phyloP scores from a whole-genome alignment of 306 rosid species.

The Arachis stenosperma region DNA sequence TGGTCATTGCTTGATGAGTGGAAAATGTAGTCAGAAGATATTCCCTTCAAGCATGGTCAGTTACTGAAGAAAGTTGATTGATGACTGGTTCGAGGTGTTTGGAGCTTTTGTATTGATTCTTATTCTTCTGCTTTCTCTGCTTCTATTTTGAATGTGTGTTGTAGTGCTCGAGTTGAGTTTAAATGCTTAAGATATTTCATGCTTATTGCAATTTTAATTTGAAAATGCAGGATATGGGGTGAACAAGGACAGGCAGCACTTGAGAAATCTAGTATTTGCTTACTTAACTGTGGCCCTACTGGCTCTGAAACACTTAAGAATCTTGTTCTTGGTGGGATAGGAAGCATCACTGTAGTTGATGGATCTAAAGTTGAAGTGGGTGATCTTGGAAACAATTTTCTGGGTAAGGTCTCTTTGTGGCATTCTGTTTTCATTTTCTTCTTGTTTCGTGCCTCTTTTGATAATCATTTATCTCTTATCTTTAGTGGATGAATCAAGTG shows the following conservation, averaged over 20 bases:
- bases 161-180: neutral
- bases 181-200: neutral
- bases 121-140: neutral
- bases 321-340: constrained; percentile 96
- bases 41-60: neutral
- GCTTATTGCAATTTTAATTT: constrained; percentile 13
- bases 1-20: neutral
- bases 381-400: constrained; percentile 94
- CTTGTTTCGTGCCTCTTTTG: neutral
- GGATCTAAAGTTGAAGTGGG: constrained; percentile 91
- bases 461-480: constrained; percentile 28
- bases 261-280: constrained; percentile 83
- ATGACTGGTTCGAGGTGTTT: neutral
- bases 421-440: neutral
- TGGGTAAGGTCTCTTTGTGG: constrained; percentile 57
- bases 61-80: neutral
- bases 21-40: neutral
- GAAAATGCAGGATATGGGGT: constrained; percentile 78
- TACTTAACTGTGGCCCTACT: constrained; percentile 95
- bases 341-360: constrained; percentile 94
- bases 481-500: constrained; percentile 77
- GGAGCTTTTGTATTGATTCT: constrained; percentile 2
- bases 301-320: constrained; percentile 94
- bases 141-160: neutral
- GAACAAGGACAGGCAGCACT: constrained; percentile 83